Evolutionary conservation across 2,329 filamentous ascomycete genomes (phyloP).

Genomic region (Fusarium caatingaense): DNA sequence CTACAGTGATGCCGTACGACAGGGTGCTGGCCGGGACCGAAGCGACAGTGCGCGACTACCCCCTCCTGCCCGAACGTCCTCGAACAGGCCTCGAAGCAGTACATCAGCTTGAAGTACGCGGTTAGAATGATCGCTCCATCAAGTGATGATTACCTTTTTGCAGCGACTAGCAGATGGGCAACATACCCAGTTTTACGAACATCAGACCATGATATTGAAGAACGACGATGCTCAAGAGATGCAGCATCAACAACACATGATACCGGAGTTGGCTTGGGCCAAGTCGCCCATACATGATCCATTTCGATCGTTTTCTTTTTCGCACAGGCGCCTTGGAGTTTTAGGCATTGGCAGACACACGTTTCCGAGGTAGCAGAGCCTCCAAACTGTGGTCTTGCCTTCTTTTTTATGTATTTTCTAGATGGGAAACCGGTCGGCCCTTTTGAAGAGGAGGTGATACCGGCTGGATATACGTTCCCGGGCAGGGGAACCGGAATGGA

Average conservation of each 20-base stretch:
- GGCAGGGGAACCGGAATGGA: constrained; percentile 24
- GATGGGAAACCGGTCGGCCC: constrained; percentile 27
- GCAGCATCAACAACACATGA: constrained; percentile 35
- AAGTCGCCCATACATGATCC: constrained; percentile 37
- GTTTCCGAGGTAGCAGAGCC: constrained; percentile 25
- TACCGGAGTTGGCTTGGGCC: constrained; percentile 40
- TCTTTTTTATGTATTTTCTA: constrained; percentile 33
- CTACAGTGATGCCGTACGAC: constrained; percentile 79
- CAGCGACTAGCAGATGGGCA: not conserved
- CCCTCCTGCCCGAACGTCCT: constrained; percentile 26
- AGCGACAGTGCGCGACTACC: constrained; percentile 42
- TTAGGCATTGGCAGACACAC: constrained; percentile 36
- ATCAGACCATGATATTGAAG: constrained; percentile 11
- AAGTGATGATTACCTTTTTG: not conserved
- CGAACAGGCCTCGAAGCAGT: constrained; percentile 35
- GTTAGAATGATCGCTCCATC: not conserved
- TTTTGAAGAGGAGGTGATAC: constrained; percentile 15
- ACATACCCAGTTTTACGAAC: constrained; percentile 2
- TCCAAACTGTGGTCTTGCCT: constrained; percentile 13
- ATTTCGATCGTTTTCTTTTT: constrained; percentile 42
- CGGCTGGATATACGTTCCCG: constrained; percentile 32
- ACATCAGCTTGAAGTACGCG: constrained; percentile 27
- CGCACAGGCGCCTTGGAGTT: constrained; percentile 47
- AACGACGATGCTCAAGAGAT: constrained; percentile 25
- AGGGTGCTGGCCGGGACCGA: constrained; percentile 54